Evolutionary conservation across 2,329 filamentous ascomycete species (phyloP).

Genomic region (Cladosporium sp.): DNA sequence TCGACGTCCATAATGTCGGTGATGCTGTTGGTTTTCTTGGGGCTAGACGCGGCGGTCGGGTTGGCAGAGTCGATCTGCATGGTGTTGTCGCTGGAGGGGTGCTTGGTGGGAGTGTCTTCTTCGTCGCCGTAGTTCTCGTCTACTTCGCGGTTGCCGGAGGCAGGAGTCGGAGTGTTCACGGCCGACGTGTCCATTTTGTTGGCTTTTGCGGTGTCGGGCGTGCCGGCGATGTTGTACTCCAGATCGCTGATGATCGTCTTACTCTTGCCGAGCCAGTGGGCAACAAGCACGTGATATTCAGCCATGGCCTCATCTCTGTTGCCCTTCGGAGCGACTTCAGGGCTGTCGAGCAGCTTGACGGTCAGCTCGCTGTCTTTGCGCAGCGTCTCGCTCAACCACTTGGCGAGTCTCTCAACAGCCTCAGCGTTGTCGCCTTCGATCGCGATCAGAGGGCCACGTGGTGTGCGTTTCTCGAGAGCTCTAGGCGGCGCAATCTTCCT

Average conservation of each 20-base stretch:
- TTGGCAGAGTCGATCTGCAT: constrained; percentile 17
- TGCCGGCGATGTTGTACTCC: background rate
- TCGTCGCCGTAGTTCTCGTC: constrained; percentile 30
- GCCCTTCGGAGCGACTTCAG: constrained; percentile 41
- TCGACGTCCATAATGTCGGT: constrained; percentile 73
- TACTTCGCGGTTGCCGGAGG: constrained; percentile 18
- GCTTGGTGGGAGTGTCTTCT: constrained; percentile 12
- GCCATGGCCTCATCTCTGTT: constrained; percentile 39
- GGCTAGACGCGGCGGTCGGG: constrained; percentile 59
- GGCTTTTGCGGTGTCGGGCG: constrained; percentile 14
- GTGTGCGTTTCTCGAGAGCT: constrained; percentile 37
- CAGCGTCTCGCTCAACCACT: constrained; percentile 60
- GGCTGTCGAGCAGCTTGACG: constrained; percentile 53
- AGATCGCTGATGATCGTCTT: constrained; percentile 63
- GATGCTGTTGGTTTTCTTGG: constrained; percentile 70
- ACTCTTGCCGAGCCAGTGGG: constrained; percentile 73
- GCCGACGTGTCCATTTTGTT: constrained; percentile 6
- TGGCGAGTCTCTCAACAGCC: constrained; percentile 65
- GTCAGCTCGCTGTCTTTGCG: constrained; percentile 53
- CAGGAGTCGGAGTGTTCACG: background rate
- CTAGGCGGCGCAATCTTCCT: constrained; percentile 73
- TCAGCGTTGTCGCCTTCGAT: constrained; percentile 72
- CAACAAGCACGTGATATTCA: constrained; percentile 60
- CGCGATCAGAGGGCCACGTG: constrained; percentile 76
- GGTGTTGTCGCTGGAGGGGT: background rate